These are phyloP conservation scores for Sclerotinia borealis DNA, from an alignment of 2,329 filamentous ascomycete species.

Conservation along the genomic window DNA sequence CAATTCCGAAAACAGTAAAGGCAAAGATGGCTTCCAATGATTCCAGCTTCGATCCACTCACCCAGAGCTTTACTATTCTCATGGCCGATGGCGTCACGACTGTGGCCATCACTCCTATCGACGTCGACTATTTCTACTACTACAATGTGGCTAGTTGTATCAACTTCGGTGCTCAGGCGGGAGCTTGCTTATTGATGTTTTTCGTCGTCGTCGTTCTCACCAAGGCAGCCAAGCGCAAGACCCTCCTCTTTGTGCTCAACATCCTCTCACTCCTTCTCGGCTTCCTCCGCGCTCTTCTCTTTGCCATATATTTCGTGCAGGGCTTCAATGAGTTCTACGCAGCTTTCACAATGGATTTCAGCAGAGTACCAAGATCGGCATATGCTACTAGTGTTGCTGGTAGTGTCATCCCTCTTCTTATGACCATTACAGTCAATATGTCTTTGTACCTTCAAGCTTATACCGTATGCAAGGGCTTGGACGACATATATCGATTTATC, in stretches of 20 bases:
- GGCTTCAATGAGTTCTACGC: constrained; percentile 46
- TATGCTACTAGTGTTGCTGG: constrained; percentile 43
- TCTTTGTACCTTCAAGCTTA: constrained; percentile 59
- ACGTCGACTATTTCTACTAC: constrained; percentile 40
- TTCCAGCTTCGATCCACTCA: constrained; percentile 42
- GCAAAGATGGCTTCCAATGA: background rate
- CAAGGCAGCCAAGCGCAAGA: constrained; percentile 49
- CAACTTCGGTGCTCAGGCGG: constrained; percentile 55
- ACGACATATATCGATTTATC: constrained; percentile 37
- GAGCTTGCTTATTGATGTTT: constrained; percentile 51
- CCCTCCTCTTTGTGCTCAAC: constrained; percentile 56
- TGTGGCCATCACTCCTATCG: constrained; percentile 37
- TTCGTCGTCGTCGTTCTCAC: constrained; percentile 54
- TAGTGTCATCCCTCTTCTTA: constrained; percentile 44
- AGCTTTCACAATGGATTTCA: constrained; percentile 42
- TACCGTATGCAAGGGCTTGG: constrained; percentile 47
- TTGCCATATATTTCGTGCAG: constrained; percentile 45
- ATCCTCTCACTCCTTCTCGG: constrained; percentile 48
- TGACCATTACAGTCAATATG: constrained; percentile 48
- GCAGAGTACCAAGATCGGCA: constrained; percentile 36
- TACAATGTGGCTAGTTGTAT: constrained; percentile 46
- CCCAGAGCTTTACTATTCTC: constrained; percentile 45
- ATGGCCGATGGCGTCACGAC: constrained; percentile 37
- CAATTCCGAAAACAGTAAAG: background rate
- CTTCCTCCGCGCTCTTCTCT: constrained; percentile 43